Evolutionary conservation across 2,329 filamentous ascomycete genomes (phyloP).

Genomic region (Amylocarpus encephaloides): DNA sequence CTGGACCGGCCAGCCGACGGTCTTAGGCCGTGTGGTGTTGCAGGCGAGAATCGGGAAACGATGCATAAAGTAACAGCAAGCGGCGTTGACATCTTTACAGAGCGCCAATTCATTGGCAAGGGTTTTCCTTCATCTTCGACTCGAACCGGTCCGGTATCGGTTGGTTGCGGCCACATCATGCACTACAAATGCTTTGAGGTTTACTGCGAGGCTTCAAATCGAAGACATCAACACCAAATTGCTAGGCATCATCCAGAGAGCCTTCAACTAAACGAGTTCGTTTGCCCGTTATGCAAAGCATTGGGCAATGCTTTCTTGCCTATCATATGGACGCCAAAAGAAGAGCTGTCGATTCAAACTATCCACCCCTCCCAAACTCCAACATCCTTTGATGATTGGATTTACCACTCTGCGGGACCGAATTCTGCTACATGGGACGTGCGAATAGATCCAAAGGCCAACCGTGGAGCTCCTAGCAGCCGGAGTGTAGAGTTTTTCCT

Average conservation of each 20-base stretch:
- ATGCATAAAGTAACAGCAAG: constrained; percentile 70
- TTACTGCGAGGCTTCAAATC: constrained; percentile 76
- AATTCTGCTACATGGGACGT: constrained; percentile 8
- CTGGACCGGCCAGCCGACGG: constrained; percentile 80
- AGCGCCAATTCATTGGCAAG: constrained; percentile 79
- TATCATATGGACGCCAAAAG: constrained; percentile 89
- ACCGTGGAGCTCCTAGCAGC: constrained; percentile 7
- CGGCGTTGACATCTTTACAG: constrained; percentile 64
- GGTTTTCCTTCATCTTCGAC: constrained; percentile 70
- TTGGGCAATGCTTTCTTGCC: constrained; percentile 92
- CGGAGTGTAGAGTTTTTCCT: constrained; percentile 22
- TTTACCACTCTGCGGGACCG: constrained; percentile 13
- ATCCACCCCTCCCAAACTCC: constrained; percentile 44
- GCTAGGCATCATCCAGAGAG: constrained; percentile 89
- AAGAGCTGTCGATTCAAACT: constrained; percentile 73
- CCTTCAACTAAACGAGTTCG: constrained; percentile 75
- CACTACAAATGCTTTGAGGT: constrained; percentile 93
- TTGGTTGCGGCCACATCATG: constrained; percentile 97
- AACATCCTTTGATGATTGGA: constrained; percentile 49
- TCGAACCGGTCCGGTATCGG: constrained; percentile 71
- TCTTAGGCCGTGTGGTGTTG: constrained; percentile 83
- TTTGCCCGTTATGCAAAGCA: constrained; percentile 94
- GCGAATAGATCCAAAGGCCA: constrained; percentile 11
- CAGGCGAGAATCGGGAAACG: constrained; percentile 73
- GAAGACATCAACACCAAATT: constrained; percentile 86